These are phyloP conservation scores for Cerioporus squamosus DNA, from an alignment of 1,284 basidiomycete genomes.

Conservation along the genomic window DNA sequence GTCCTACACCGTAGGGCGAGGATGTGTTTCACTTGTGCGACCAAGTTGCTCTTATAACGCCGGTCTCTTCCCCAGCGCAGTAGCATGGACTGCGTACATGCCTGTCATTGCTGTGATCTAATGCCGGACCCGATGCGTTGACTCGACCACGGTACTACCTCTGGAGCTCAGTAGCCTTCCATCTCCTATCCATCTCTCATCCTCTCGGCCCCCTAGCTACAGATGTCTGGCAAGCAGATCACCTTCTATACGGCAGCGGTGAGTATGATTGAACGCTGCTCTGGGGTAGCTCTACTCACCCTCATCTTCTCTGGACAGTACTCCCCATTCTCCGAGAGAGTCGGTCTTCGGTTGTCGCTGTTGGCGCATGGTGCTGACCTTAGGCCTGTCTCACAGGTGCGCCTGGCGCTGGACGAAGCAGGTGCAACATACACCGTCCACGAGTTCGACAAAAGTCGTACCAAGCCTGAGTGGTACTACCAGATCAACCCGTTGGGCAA, in stretches of 20 bases:
- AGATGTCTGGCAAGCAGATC: conserved; percentile 4
- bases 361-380: too few relatives aligned
- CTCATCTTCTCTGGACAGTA: conserved; percentile 6
- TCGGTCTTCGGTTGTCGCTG: not conserved
- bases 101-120: too few relatives aligned
- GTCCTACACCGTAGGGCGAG: too few relatives aligned
- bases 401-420: conserved; percentile 20
- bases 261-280: not conserved
- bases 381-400: not conserved
- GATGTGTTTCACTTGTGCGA: too few relatives aligned
- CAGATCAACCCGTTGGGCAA: conserved; percentile 42
- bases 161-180: too few relatives aligned
- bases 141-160: too few relatives aligned
- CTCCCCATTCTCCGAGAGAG: conserved; percentile 14
- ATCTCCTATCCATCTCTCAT: too few relatives aligned
- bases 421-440: conserved; percentile 22
- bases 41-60: too few relatives aligned
- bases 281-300: not conserved
- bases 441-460: conserved; percentile 29
- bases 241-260: conserved; percentile 25
- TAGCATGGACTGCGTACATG: too few relatives aligned
- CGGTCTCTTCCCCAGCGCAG: too few relatives aligned
- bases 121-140: too few relatives aligned
- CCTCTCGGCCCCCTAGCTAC: not conserved
- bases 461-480: conserved; percentile 43